These are phyloP conservation scores for Phytomonas francai DNA, from an alignment of 208 protist genomes.

Conservation along the genomic window DNA sequence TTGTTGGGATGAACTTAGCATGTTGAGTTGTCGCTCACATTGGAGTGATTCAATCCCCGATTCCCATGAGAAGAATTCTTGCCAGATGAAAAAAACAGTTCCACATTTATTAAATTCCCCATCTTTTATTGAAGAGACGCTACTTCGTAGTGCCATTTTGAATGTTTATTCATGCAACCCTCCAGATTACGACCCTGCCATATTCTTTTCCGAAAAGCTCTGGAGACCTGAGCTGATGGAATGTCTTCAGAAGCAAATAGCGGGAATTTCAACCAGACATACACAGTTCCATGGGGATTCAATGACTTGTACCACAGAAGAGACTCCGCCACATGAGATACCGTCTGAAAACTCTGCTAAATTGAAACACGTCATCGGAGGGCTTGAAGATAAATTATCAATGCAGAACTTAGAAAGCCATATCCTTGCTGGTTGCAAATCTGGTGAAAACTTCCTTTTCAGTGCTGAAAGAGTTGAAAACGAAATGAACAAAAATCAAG, in stretches of 20 bases:
- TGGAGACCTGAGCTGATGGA: slow-evolving; percentile 1
- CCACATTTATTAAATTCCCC: background rate
- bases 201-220: background rate
- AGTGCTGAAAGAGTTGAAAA: background rate
- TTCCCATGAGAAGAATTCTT: background rate
- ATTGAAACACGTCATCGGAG: background rate
- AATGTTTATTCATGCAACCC: background rate
- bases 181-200: background rate
- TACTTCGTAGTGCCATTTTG: background rate
- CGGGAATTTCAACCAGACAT: background rate
- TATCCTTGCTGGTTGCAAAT: background rate
- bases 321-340: background rate
- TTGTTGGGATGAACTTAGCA: background rate
- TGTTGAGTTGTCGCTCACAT: background rate
- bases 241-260: background rate
- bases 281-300: background rate
- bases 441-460: background rate
- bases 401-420: background rate
- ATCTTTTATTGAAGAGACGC: background rate
- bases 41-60: background rate
- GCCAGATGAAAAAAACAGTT: background rate
- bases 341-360: background rate
- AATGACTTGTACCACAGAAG: background rate
- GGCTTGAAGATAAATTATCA: background rate
- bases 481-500: background rate